A percentile compares a stretch with the other conserved stretches of the same genome.
Evolutionary conservation across 768 basidiomycete species (phyloP).

Genomic region (Boletales sp.): DNA sequence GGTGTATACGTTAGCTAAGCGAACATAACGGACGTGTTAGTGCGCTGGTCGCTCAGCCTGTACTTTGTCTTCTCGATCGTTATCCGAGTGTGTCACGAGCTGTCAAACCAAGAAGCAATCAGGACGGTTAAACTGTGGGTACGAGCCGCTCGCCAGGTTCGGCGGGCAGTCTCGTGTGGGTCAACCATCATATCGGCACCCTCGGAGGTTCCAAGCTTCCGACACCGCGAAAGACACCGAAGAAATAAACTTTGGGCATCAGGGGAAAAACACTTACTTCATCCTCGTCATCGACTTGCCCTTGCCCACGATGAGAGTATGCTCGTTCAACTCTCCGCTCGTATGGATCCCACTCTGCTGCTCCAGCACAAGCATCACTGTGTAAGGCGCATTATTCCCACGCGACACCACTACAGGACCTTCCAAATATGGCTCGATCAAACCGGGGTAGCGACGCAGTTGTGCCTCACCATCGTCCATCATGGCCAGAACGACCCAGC

Average conservation of each 20-base stretch:
- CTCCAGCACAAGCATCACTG: no score
- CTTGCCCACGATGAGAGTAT: background rate
- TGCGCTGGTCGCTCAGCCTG: no score
- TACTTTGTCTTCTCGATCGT: no score
- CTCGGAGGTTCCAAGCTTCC: background rate
- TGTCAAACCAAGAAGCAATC: background rate
- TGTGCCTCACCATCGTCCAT: background rate
- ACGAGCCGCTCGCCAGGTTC: background rate
- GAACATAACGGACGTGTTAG: slow-evolving; percentile 19
- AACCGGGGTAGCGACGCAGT: background rate
- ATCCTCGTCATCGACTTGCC: background rate
- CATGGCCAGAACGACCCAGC: slow-evolving; percentile 20
- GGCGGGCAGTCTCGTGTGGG: background rate
- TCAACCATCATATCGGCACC: background rate
- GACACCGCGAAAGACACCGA: slow-evolving; percentile 1
- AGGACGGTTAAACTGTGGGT: background rate
- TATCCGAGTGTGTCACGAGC: background rate
- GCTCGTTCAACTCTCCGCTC: no score
- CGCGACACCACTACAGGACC: slow-evolving; percentile 25
- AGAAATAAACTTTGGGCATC: background rate
- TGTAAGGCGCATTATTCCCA: slow-evolving; percentile 15
- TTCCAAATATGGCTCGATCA: slow-evolving; percentile 26
- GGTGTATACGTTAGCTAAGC: slow-evolving; percentile 2
- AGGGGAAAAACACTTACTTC: background rate
- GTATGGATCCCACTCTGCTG: no score